Percentiles rank a stretch among this genome's conserved stretches.
Evolutionary conservation across 169 alveolate genomes (phyloP).

Genomic region (Plasmodium cynomolgi): DNA sequence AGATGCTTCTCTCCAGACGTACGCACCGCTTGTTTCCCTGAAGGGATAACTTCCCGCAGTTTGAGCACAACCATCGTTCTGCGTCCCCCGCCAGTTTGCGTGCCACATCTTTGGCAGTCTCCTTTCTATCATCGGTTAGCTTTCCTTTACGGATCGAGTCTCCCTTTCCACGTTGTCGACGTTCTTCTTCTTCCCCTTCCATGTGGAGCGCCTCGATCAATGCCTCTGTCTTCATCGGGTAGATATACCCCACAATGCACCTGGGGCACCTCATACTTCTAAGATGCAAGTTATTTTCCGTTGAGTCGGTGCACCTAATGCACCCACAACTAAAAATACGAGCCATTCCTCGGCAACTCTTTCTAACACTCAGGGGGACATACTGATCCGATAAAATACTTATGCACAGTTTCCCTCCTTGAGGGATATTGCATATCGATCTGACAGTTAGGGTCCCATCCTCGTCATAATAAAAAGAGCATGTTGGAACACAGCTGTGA

Average conservation of each 20-base stretch:
- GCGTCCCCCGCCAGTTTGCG: constrained; percentile 46
- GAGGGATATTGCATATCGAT: constrained; percentile 86
- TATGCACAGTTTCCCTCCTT: constrained; percentile 86
- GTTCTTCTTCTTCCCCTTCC: background rate
- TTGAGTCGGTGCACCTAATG: constrained; percentile 82
- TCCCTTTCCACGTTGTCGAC: background rate
- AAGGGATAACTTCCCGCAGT: constrained; percentile 81
- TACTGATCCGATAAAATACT: constrained; percentile 86
- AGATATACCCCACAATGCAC: constrained; percentile 83
- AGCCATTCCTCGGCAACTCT: constrained; percentile 69
- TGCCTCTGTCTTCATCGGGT: constrained; percentile 63
- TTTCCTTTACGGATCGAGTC: background rate
- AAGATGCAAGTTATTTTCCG: constrained; percentile 81
- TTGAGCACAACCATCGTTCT: constrained; percentile 82
- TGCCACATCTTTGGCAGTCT: constrained; percentile 20
- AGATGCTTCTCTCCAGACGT: constrained; percentile 78
- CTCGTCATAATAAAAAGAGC: constrained; percentile 82
- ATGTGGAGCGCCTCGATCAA: constrained; percentile 64
- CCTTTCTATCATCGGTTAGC: background rate
- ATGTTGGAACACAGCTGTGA: constrained; percentile 90
- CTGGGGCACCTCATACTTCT: constrained; percentile 84
- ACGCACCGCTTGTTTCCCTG: constrained; percentile 68
- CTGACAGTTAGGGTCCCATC: constrained; percentile 86
- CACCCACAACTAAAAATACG: constrained; percentile 86
- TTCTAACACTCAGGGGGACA: constrained; percentile 85